A percentile compares a stretch with the other conserved stretches of the same genome.
phyloP scores from a whole-genome alignment of 495 filamentous ascomycete genomes.

The Monascus purpureus region DNA sequence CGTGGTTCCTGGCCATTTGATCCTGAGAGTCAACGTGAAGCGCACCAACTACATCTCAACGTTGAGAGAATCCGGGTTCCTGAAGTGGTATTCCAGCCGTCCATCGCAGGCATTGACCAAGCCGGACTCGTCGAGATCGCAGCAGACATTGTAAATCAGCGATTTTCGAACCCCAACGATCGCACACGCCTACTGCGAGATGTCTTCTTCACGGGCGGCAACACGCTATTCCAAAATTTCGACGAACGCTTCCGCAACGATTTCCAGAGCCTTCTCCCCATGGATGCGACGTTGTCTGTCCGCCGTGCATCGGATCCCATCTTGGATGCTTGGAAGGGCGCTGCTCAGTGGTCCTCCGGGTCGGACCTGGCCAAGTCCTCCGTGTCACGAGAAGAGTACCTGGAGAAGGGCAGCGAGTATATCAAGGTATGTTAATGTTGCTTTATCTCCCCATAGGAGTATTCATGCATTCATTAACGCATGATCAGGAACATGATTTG shows the following conservation, averaged over 20 bases:
- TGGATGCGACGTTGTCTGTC: slow-evolving; percentile 47
- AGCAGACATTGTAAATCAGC: slow-evolving; percentile 67
- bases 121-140: slow-evolving; percentile 85
- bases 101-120: slow-evolving; percentile 92
- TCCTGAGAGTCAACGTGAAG: slow-evolving; percentile 61
- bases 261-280: slow-evolving; percentile 55
- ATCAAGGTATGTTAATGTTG: slow-evolving; percentile 51
- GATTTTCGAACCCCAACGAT: slow-evolving; percentile 44
- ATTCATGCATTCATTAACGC: neutral
- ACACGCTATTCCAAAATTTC: slow-evolving; percentile 73
- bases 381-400: slow-evolving; percentile 61
- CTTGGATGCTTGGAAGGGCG: slow-evolving; percentile 85
- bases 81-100: slow-evolving; percentile 87
- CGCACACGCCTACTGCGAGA: slow-evolving; percentile 59
- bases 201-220: slow-evolving; percentile 90
- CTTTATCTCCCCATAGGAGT: neutral
- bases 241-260: slow-evolving; percentile 68
- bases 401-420: slow-evolving; percentile 76
- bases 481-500: slow-evolving; percentile 59
- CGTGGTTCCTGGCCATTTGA: slow-evolving; percentile 81
- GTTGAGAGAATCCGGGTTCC: slow-evolving; percentile 94
- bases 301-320: slow-evolving; percentile 58
- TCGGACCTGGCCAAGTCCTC: slow-evolving; percentile 20
- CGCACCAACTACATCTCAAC: slow-evolving; percentile 84
- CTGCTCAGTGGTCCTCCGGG: slow-evolving; percentile 58